Conservation (phyloP, 306 rosid species). For the Acacia acuminata region DNA sequence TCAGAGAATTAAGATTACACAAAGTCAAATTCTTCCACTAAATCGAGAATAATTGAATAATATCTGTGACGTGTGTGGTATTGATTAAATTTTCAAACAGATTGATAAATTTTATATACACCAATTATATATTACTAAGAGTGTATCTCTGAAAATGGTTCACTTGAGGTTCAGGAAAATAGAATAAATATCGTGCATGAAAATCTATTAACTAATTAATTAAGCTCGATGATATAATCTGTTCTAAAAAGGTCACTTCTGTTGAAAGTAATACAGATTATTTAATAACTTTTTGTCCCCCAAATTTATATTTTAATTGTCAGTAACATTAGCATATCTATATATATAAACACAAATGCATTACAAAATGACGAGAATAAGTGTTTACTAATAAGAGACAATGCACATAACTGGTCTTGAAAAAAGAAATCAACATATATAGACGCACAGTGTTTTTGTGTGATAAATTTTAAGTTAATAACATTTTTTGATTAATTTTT, state of each 20-base stretch:
- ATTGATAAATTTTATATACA: neutral
- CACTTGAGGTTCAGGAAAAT: neutral
- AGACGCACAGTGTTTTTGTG: neutral
- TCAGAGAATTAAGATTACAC: neutral
- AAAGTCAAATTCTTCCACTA: neutral
- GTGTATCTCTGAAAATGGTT: neutral
- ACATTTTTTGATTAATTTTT: neutral
- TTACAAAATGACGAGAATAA: no score
- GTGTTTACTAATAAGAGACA: no score
- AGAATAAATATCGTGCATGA: neutral
- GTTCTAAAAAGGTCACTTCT: neutral
- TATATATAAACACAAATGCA: no score
- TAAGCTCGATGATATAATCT: neutral
- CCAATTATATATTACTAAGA: neutral
- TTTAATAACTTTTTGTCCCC: neutral
- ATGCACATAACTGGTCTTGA: no score
- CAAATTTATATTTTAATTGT: neutral
- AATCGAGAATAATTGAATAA: neutral
- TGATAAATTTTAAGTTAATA: neutral
- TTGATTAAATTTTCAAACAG: neutral
- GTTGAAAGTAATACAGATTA: neutral
- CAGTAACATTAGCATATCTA: neutral
- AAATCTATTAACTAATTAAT: neutral
- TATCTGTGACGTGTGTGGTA: neutral
- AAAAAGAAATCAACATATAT: no score